These are phyloP conservation scores for Scheffersomyces quercinus DNA, from an alignment of 1,139 yeast species.

Conservation along the genomic window DNA sequence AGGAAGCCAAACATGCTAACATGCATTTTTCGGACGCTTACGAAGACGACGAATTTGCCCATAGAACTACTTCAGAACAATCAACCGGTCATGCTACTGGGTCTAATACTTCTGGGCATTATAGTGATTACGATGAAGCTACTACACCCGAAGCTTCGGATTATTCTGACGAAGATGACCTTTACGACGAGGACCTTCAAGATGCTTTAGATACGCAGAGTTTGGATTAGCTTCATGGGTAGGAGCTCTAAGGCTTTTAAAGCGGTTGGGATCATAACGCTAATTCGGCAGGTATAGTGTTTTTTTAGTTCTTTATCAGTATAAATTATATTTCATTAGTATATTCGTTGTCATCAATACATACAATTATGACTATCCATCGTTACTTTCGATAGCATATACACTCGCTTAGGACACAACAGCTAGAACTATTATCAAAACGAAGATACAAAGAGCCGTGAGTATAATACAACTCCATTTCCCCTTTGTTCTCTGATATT, in stretches of 20 bases:
- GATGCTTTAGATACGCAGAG: conserved; percentile 11
- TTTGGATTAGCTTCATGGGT: conserved; percentile 10
- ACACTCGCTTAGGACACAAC: conserved; percentile 17
- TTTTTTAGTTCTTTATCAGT: too few relatives aligned
- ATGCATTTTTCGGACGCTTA: conserved; percentile 29
- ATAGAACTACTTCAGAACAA: conserved; percentile 3
- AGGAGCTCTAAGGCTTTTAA: too few relatives aligned
- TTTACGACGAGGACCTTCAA: conserved; percentile 5
- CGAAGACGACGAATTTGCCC: conserved; percentile 24
- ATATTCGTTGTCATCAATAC: too few relatives aligned
- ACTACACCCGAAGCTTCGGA: conserved; percentile 30
- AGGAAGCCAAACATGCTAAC: conserved; percentile 20
- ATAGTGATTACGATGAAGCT: conserved; percentile 16
- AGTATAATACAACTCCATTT: conserved; percentile 74
- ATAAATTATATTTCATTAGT: too few relatives aligned
- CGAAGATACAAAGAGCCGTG: conserved; percentile 41
- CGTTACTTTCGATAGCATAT: too few relatives aligned
- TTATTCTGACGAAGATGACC: conserved; percentile 14
- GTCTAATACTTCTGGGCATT: conserved; percentile 6
- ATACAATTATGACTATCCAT: neutral
- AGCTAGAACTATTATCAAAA: conserved; percentile 39
- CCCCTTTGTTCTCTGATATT: conserved; percentile 66
- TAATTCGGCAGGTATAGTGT: too few relatives aligned
- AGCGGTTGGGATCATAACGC: too few relatives aligned
- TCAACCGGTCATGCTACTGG: conserved; percentile 3